Evolutionary conservation across 164 flowering plant genomes (phyloP).

Genomic region (Sextonia rubra): DNA sequence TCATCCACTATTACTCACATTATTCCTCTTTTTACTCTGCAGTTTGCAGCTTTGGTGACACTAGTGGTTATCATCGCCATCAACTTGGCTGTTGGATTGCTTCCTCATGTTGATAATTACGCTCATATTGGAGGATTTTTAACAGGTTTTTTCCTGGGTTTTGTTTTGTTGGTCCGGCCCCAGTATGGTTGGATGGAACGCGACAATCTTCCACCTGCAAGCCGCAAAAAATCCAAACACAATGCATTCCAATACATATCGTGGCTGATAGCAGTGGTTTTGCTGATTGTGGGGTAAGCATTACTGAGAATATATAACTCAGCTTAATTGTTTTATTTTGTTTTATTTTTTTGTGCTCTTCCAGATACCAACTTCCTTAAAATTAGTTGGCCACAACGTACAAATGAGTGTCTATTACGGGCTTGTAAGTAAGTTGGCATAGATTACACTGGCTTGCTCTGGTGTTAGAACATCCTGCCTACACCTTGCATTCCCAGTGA

Average conservation of each 20-base stretch:
- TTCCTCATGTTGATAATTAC: constrained; percentile 77
- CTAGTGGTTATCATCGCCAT: constrained; percentile 53
- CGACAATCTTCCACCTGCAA: constrained; percentile 34
- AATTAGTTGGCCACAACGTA: not conserved
- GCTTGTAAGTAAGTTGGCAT: not conserved
- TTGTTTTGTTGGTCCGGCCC: constrained; percentile 67
- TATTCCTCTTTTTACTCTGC: not conserved
- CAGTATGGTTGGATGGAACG: constrained; percentile 72
- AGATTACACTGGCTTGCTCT: not conserved
- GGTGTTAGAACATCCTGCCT: not conserved
- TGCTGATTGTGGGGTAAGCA: constrained; percentile 64
- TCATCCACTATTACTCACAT: not conserved
- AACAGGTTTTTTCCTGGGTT: constrained; percentile 77
- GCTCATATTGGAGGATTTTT: constrained; percentile 88
- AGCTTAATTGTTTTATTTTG: not conserved
- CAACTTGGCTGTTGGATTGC: constrained; percentile 74
- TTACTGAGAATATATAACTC: not conserved
- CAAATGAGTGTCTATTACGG: not conserved
- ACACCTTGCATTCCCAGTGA: not conserved
- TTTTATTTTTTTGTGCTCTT: not conserved
- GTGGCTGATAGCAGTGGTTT: constrained; percentile 44
- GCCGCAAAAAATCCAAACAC: constrained; percentile 48
- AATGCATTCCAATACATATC: constrained; percentile 59
- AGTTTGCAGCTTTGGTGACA: constrained; percentile 75
- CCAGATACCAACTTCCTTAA: constrained; percentile 30